These are phyloP conservation scores for Cutaneotrichosporon arboriforme DNA, from an alignment of 1,284 basidiomycete species.

Conservation along the genomic window DNA sequence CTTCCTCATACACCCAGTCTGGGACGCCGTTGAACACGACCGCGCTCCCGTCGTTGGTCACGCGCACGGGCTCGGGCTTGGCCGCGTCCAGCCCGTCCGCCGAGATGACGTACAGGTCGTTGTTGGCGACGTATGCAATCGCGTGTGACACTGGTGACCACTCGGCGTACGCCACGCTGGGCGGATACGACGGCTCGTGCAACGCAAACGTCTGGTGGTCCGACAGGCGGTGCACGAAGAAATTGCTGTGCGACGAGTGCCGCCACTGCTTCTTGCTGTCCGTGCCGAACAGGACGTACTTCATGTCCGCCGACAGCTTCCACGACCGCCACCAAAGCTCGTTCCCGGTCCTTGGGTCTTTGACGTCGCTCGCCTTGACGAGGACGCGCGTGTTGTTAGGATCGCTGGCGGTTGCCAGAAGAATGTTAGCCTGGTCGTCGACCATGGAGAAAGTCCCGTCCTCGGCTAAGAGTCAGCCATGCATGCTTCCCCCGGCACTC, in stretches of 20 bases:
- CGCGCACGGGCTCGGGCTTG: constrained; percentile 53
- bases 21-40: constrained; percentile 90
- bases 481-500: constrained; percentile 18
- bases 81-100: constrained; percentile 28
- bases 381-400: constrained; percentile 31
- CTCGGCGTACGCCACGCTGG: constrained; percentile 67
- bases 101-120: constrained; percentile 76
- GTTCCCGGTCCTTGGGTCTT: constrained; percentile 49
- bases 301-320: constrained; percentile 80
- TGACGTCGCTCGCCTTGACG: constrained; percentile 31
- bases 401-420: constrained; percentile 68
- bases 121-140: constrained; percentile 73
- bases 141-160: constrained; percentile 78
- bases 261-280: constrained; percentile 85
- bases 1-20: constrained; percentile 97
- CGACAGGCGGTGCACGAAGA: constrained; percentile 70
- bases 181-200: constrained; percentile 52
- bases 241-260: constrained; percentile 78
- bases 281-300: constrained; percentile 73
- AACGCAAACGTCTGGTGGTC: constrained; percentile 64
- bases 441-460: constrained; percentile 78
- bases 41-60: constrained; percentile 74
- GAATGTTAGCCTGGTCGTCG: constrained; percentile 58
- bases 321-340: constrained; percentile 58
- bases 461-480: constrained; percentile 56